Evolutionary conservation across 345 rosid genomes (phyloP), one percentile per base, ranked within the genome.

Genomic region (Acer negundo): DNA sequence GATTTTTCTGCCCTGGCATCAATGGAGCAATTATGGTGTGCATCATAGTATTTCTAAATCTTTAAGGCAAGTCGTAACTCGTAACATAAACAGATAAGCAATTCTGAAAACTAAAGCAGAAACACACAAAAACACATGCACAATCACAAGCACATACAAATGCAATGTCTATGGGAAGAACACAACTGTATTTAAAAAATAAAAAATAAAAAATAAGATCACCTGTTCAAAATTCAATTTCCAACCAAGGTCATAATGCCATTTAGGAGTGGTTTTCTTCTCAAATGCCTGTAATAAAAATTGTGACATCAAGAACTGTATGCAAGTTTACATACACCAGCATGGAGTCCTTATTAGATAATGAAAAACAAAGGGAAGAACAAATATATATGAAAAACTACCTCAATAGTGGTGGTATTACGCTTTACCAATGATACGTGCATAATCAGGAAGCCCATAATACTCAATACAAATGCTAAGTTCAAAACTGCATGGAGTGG

Each of bases 401-500:
- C 97, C 97, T 93, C 98, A 84, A 93, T 91, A 73, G 94, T 93
- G 64, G 98, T 86, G 74, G 89, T 89, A 83, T 93, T 93, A 53
- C 89, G 89, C 7, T 77, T 71, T 53, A 90, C 92, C 72, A 93
- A 69, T 11, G 91, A 78, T 65, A 88, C 65, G 83, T 91, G 98
- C 94, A 91, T 89, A 63, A 91, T 88, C 73, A 93, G 81, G 82
- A 93, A 93, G 80, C 98, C 97, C 80, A 93, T n/a, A 31, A 93
- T 80, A 84, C 97, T 93, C 77, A 90, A 78, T 7, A 89, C 87
- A 80, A 93, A 93, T 44, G 97, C 91, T 59, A 91, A 82, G 83
- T 93, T 93, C 80, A 93, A 79, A 72, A 93, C 97, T 93, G 90
- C 78, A 80, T 8, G 28, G 20, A 35, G 20, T 73, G 40, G 42